Evolutionary conservation across 805 yeast species (phyloP), one percentile per base, ranked within the genome.

Genomic region (Pichia sporocuriosa): DNA sequence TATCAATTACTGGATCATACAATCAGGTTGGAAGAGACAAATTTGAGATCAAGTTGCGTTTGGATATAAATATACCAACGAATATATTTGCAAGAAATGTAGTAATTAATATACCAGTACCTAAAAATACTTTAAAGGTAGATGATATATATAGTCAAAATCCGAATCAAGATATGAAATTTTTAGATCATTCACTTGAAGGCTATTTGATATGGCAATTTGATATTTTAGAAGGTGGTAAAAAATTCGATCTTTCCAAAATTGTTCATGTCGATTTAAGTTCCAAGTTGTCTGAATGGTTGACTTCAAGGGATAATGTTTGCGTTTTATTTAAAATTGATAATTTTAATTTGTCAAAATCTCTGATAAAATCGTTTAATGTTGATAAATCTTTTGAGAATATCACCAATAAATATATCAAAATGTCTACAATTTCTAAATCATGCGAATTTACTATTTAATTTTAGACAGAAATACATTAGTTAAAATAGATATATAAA

Each of bases 1-100:
- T 32, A 13, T n/a, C 15, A 5, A 23, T 32, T 4, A 11, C 21
- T 11, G 42, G 42, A 10, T 15, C 30, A 10, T 39, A 39, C 12
- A 39, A 26, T n/a, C 42, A 39, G 21, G 8, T 39, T 15, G 28
- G 37, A 17, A 39, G 19, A 13, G 21, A 33, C 22, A 39, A 21
- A 22, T 39, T 39, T 26, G 37, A 32, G 8, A 10, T 38, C 12
- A 19, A 24, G 16, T 7, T 39, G 24, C 16, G 12, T 6, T 8
- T 31, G 2, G n/a, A 31, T 13, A 13, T 22, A 7, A 22, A 13
- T 13, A 26, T 17, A 19, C 24, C 31, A 16, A 6, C 22, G 7
- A 13, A 24, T 11, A 15, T 24, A 3, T 9, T 26, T 20, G 31
- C 38, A 11, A 19, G 22, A 12, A 12, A 29, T 19, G 6, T 38